Conservation (phyloP, 495 filamentous ascomycete species). For the Sordaria brevicollis region DNA sequence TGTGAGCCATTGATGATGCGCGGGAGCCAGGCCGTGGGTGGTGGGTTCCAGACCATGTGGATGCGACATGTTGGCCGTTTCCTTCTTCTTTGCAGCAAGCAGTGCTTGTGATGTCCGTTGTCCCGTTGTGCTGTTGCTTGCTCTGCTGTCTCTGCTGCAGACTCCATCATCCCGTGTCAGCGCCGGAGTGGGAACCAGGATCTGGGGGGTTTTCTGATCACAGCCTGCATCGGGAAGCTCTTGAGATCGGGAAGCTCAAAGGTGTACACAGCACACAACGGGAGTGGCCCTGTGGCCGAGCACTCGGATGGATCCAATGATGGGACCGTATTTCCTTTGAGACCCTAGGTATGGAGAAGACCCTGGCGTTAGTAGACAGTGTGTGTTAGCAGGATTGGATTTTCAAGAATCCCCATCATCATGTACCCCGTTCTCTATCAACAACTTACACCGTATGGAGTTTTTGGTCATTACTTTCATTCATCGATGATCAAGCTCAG, state of each 20-base stretch:
- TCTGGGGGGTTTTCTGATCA: slow-evolving; percentile 6
- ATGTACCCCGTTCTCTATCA: background rate
- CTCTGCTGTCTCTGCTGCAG: background rate
- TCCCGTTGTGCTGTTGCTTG: background rate
- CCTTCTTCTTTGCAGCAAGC: background rate
- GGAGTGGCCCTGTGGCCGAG: background rate
- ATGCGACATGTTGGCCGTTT: background rate
- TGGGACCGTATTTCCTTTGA: background rate
- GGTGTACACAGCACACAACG: slow-evolving; percentile 1
- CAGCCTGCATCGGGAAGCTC: background rate
- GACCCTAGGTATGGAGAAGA: background rate
- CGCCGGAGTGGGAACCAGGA: background rate
- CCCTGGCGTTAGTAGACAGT: background rate
- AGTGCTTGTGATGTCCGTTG: background rate
- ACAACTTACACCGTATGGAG: background rate
- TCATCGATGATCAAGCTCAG: background rate
- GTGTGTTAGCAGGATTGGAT: background rate
- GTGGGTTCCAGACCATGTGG: background rate
- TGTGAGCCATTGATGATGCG: background rate
- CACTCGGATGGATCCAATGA: background rate
- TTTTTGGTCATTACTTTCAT: background rate
- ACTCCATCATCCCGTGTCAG: background rate
- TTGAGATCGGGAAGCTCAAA: slow-evolving; percentile 12
- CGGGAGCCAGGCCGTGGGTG: background rate
- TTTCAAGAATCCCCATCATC: background rate